Conservation (phyloP, 129 eudicot genomes). For the Dittrichia graveolens region DNA sequence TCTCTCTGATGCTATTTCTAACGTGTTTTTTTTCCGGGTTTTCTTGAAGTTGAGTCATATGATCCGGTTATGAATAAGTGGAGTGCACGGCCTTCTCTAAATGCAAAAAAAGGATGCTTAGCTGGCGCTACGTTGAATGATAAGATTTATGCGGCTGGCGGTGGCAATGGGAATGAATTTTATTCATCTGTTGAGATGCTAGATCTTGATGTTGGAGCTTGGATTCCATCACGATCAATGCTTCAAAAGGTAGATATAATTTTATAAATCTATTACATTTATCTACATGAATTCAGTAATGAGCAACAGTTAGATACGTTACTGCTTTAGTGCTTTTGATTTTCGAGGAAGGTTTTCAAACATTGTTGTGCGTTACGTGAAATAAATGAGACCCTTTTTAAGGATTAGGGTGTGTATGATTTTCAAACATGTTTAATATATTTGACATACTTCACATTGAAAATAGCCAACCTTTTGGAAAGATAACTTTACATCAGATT, state of each 20-base stretch:
- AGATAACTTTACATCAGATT: too few species aligned
- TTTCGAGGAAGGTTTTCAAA: too few species aligned
- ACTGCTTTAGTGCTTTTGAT: too few species aligned
- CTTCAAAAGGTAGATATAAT: constrained; percentile 53
- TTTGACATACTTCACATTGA: too few species aligned
- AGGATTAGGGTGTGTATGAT: too few species aligned
- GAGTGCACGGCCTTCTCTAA: constrained; percentile 59
- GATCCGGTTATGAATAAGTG: constrained; percentile 51
- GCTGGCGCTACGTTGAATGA: constrained; percentile 65
- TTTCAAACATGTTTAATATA: too few species aligned
- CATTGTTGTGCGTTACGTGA: too few species aligned
- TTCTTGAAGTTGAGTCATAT: constrained; percentile 67
- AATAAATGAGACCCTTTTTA: too few species aligned
- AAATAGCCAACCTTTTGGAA: too few species aligned
- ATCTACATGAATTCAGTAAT: constrained; percentile 8
- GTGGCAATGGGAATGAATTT: constrained; percentile 60
- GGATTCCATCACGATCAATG: constrained; percentile 74
- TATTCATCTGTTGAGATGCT: constrained; percentile 78
- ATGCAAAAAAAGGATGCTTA: constrained; percentile 60
- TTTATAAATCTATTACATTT: background rate
- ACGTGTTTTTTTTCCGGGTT: constrained; percentile 5
- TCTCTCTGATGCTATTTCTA: constrained; percentile 25
- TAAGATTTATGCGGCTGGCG: constrained; percentile 79
- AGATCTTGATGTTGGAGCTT: constrained; percentile 63
- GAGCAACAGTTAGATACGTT: too few species aligned